Evolutionary conservation across 257 asterid genomes (phyloP).

Genomic region (Jacaranda mimosifolia): DNA sequence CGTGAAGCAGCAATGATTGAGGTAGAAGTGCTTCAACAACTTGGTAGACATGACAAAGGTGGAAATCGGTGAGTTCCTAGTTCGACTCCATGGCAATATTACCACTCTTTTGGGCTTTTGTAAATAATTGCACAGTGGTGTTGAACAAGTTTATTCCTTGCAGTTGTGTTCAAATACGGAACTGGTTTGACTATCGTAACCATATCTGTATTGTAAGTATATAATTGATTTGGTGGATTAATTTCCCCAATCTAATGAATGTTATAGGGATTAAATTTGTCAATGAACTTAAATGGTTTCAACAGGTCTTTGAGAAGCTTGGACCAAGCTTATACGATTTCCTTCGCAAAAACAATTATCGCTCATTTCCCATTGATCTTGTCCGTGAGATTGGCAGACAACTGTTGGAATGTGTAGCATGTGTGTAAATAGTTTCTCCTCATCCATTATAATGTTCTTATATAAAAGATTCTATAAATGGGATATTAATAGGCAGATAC

Average conservation of each 20-base stretch:
- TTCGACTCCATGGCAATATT: background rate
- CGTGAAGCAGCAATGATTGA: constrained; percentile 95
- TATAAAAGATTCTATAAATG: constrained; percentile 13
- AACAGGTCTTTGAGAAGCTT: constrained; percentile 99
- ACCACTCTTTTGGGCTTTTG: constrained; percentile 33
- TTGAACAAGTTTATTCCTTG: constrained; percentile 93
- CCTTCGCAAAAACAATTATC: constrained; percentile 98
- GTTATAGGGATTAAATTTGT: constrained; percentile 69
- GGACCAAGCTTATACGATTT: constrained; percentile 99
- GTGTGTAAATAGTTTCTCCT: constrained; percentile 88
- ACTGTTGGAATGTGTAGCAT: constrained; percentile 99
- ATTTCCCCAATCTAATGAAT: constrained; percentile 72
- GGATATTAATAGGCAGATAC: constrained; percentile 23
- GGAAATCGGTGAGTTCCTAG: constrained; percentile 78
- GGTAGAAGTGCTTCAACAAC: constrained; percentile 86
- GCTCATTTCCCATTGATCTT: constrained; percentile 97
- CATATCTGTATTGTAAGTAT: constrained; percentile 99
- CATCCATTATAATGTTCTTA: constrained; percentile 27
- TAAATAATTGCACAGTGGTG: constrained; percentile 55
- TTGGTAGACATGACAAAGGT: constrained; percentile 83
- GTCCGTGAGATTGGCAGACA: constrained; percentile 99
- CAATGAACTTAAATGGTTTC: constrained; percentile 78
- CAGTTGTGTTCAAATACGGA: constrained; percentile 99
- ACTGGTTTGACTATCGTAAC: constrained; percentile 99
- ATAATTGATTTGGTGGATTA: constrained; percentile 77